Base-by-base conservation (phyloP, 2,329 filamentous ascomycete species). In the Cytospora piceae region DNA sequence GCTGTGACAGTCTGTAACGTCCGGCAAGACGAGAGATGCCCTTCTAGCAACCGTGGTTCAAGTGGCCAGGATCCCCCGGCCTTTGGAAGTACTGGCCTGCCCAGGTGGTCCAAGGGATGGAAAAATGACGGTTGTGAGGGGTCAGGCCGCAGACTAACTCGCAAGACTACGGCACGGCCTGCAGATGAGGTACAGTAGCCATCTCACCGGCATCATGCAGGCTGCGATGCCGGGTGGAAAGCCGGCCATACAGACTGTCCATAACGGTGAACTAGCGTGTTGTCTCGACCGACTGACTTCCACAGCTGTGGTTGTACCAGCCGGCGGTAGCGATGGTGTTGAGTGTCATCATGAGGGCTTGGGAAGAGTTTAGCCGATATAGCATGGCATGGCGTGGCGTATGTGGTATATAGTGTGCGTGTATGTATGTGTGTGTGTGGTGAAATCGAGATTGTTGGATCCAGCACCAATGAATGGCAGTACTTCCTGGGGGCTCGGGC, bases 151-250 rank as follows among this genome's bases (percentile, higher is more conserved):
- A 24, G n/a, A 31, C 27, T 34, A 46, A 42, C 37, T 37, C 52
- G 37, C 39, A 15, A 58, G 60, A 51, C 63, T 62, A 62, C 63
- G 49, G 63, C 63, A 58, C 39, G 58, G 51, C 58, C 58, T 62
- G 63, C 63, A 62, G 58, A 39, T 27, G 22, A 51, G 58, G 61
- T 53, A 58, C 58, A 56, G 66, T 59, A 34, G 60, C 58, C 42
- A 37, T 52, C 59, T 57, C 54, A 54, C 54, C 51, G 54, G 34
- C 63, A 65, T 61, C 32, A 42, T 62, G 42, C 59, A 53, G 32
- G 58, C 64, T 56, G 63, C 49, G 27, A 49, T 49, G 34, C 27
- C 55, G 46, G 52, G 27, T 27, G 37, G 37, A 46, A 39, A 63
- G 39, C 60, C 32, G 39, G n/a, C 60, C 60, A 63, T 34, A 51